A percentile compares a stretch with the other conserved stretches of the same genome.
Evolutionary conservation across 306 rosid species (phyloP).

Genomic region (Carpinus fangiana): DNA sequence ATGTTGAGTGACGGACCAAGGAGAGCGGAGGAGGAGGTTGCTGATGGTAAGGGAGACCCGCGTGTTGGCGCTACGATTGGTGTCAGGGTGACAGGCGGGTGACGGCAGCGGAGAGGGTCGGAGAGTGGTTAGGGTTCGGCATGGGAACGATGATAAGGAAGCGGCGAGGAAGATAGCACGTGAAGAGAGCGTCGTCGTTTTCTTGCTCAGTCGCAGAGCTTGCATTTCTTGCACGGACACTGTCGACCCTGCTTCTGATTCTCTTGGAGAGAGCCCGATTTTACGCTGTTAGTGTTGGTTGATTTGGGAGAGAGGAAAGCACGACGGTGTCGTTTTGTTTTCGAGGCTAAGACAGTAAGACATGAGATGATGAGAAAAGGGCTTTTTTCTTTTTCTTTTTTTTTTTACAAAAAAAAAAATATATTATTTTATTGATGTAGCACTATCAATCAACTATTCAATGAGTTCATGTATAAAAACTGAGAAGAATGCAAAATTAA

Average conservation of each 20-base stretch:
- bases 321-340: too few relatives aligned
- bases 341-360: too few relatives aligned
- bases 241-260: neutral
- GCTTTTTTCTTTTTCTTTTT: too few relatives aligned
- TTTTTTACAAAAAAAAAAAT: too few relatives aligned
- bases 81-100: slow-evolving; percentile 23
- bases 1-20: slow-evolving; percentile 62
- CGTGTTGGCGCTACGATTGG: slow-evolving; percentile 2
- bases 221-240: slow-evolving; percentile 21
- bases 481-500: too few relatives aligned
- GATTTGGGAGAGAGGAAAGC: too few relatives aligned
- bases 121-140: slow-evolving; percentile 1
- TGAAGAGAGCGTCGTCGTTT: slow-evolving; percentile 4
- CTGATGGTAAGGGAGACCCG: slow-evolving; percentile 12
- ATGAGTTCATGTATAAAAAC: too few relatives aligned
- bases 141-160: slow-evolving; percentile 18
- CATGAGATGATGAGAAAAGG: too few relatives aligned
- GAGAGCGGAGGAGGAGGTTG: slow-evolving; percentile 30
- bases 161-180: slow-evolving; percentile 25
- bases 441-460: too few relatives aligned
- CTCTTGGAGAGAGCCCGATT: too few relatives aligned
- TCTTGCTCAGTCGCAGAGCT: slow-evolving; percentile 40
- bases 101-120: slow-evolving; percentile 22
- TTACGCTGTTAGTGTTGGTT: too few relatives aligned
- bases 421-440: too few relatives aligned